Percentiles rank a stretch among this genome's conserved stretches.
Conservation (phyloP, 768 basidiomycete genomes). For the Agrocybe chaxingu region DNA sequence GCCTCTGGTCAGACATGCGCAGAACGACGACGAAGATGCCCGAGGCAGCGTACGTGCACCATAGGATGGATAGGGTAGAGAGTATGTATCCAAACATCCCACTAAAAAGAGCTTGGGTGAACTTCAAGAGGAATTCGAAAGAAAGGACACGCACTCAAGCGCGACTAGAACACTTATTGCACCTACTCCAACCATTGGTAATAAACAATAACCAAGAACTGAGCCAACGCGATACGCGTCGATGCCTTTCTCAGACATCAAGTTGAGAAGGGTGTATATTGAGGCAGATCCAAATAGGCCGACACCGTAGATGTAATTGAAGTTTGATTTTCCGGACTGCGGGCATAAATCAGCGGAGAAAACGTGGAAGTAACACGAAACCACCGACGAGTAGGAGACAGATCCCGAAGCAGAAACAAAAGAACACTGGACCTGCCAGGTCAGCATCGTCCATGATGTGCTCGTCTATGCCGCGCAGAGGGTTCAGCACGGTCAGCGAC, state of each 20-base stretch:
- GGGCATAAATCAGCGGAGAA: constrained; percentile 8
- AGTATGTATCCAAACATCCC: constrained; percentile 84
- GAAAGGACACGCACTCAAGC: constrained; percentile 67
- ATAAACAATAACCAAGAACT: constrained; percentile 92
- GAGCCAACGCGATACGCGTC: constrained; percentile 94
- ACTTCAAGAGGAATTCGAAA: neutral
- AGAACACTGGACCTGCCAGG: constrained; percentile 92
- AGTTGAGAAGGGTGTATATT: constrained; percentile 91
- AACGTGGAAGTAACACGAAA: neutral
- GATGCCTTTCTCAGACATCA: constrained; percentile 94
- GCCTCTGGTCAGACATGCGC: constrained; percentile 91
- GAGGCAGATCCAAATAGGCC: constrained; percentile 91
- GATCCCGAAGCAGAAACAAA: constrained; percentile 92
- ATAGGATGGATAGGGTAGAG: constrained; percentile 78
- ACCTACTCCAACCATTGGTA: constrained; percentile 95
- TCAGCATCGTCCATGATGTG: constrained; percentile 99
- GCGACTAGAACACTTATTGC: constrained; percentile 83
- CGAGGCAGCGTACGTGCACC: constrained; percentile 97
- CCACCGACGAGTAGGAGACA: constrained; percentile 84
- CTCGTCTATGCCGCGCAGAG: constrained; percentile 77
- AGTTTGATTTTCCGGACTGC: constrained; percentile 97
- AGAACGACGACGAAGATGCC: constrained; percentile 95
- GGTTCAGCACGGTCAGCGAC: constrained; percentile 94
- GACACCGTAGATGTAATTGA: constrained; percentile 98
- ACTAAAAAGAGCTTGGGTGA: constrained; percentile 36